Evolutionary conservation across 768 basidiomycete species (phyloP), one percentile per base, ranked within the genome.

Genomic region (Saitozyma sp.): DNA sequence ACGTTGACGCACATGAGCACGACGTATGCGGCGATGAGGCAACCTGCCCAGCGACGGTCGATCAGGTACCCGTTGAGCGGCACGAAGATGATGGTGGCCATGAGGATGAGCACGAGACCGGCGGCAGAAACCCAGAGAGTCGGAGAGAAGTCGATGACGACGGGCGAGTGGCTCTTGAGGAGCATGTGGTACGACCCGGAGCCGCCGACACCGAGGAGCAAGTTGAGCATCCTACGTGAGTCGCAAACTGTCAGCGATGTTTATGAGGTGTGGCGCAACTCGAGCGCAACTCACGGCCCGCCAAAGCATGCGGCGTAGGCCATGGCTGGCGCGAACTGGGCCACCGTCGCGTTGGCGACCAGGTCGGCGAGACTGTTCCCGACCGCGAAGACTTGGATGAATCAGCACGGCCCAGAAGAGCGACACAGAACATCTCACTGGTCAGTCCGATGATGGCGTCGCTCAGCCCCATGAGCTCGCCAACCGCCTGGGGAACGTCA

Each of bases 371-470:
- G 84, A 13, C 92, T 95, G 78, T 98, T 98, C 29, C 96, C 95
- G 38, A 97, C 85, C 1, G 95, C 96, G 67, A 99, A 99, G 62
- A 99, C 74, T 77, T 63, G 20, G 2, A 41, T 3, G 46, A 0
- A 7, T 39, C 29, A 48, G 40, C 40, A 48, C 14, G 43, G 3
- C 29, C 48, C 29, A 54, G 52, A 50, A 39, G 6, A 38, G 29
- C 14, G 14, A 9, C 39, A 5, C 13, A 49, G 38, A 11, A 1
- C 20, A 38, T 67, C 71, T 61, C n/a, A 78, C 77, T 89, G 0
- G 95, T 97, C 48, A 99, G 81, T 11, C 95, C 95, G 60, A 99
- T 90, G 75, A 99, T 95, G 50, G 96, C 93, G 74, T 98, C 94
- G 14, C 93, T 96, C 29, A 99, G 83, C 3, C 94, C 95, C 74